Evolutionary conservation across 495 filamentous ascomycete species (phyloP).

Genomic region (Podospora didyma): DNA sequence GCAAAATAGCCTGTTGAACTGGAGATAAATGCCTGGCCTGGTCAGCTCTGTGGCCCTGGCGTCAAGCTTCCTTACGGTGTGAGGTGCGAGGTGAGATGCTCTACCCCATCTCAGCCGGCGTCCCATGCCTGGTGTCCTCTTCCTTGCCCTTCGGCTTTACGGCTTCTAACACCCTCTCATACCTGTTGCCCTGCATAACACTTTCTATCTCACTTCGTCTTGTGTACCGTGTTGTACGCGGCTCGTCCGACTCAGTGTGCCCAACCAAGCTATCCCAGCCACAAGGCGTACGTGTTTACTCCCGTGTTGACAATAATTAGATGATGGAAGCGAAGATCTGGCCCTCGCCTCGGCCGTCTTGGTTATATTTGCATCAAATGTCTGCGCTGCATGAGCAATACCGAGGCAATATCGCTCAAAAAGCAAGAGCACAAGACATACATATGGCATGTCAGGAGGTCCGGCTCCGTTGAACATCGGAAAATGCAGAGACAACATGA

Average conservation of each 20-base stretch:
- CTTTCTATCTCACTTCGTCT: background rate
- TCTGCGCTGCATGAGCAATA: conserved; percentile 21
- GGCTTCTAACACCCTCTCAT: too few species aligned
- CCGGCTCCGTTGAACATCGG: conserved; percentile 6
- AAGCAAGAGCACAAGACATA: conserved; percentile 1
- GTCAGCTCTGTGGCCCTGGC: conserved; percentile 15
- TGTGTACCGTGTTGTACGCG: too few species aligned
- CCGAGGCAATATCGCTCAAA: conserved; percentile 19
- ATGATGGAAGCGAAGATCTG: conserved; percentile 6
- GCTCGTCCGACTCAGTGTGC: too few species aligned
- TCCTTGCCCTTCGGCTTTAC: background rate
- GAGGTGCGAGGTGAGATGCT: background rate
- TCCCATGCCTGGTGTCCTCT: background rate
- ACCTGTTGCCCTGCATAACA: background rate
- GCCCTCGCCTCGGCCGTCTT: conserved; percentile 4
- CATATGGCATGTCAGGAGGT: conserved; percentile 4
- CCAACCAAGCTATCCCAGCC: too few species aligned
- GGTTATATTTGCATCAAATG: conserved; percentile 1
- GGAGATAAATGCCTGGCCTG: conserved; percentile 4
- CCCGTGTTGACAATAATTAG: background rate
- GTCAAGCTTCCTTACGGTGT: conserved; percentile 20
- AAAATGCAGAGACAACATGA: conserved; percentile 5
- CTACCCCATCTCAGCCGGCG: background rate
- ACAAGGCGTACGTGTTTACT: too few species aligned
- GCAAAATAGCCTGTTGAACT: conserved; percentile 27